Evolutionary conservation across 108 stramenopile species (phyloP).

Genomic region (Aurantiochytrium sp.): DNA sequence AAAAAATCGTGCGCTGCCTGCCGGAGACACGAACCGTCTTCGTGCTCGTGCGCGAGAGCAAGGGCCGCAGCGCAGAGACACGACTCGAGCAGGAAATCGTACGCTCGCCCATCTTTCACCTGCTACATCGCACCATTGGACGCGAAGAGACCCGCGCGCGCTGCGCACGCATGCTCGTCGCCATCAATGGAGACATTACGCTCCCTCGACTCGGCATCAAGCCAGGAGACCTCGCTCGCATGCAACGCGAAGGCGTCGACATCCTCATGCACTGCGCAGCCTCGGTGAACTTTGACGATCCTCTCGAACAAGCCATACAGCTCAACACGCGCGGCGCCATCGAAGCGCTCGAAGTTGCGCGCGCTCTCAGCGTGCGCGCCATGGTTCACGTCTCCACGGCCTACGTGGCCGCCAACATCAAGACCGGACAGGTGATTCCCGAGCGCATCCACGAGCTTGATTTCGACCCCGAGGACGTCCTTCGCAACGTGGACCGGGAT

Average conservation of each 20-base stretch:
- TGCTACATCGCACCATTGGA: neutral
- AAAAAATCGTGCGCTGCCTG: neutral
- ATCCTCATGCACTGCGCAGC: conserved; percentile 3
- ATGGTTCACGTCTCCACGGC: neutral
- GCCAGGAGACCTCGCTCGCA: neutral
- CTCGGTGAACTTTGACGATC: neutral
- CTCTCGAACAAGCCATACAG: neutral
- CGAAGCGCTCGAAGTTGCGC: neutral
- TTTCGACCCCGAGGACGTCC: neutral
- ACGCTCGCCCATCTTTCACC: neutral
- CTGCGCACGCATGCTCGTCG: neutral
- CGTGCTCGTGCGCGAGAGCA: neutral
- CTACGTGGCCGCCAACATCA: neutral
- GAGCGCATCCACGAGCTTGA: neutral
- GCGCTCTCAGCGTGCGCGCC: neutral
- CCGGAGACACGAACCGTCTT: neutral
- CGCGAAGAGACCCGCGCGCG: neutral
- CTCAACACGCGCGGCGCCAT: conserved; percentile 7
- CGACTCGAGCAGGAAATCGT: neutral
- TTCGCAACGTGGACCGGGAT: neutral
- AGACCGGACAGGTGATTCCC: neutral
- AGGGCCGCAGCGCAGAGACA: neutral
- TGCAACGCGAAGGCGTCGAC: neutral
- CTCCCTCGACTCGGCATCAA: neutral
- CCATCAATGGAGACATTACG: neutral